phyloP scores from a whole-genome alignment of 2,329 filamentous ascomycete genomes.

The Calonectria pseudoturangicola region DNA sequence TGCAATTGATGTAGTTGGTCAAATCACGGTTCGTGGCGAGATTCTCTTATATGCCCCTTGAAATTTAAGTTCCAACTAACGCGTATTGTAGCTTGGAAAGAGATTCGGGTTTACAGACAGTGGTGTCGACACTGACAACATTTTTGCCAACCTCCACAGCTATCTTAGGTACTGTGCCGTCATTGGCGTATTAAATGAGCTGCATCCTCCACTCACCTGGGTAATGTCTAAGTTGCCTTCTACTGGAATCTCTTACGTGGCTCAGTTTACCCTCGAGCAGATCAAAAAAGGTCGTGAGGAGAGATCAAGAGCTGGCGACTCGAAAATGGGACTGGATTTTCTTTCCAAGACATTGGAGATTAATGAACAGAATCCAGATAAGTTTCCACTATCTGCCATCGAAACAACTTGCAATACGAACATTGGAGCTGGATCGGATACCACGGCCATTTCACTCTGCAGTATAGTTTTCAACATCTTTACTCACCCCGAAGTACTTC shows the following conservation, averaged over 20 bases:
- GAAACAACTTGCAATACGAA: constrained; percentile 42
- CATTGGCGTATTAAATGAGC: constrained; percentile 19
- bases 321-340: constrained; percentile 8
- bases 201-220: constrained; percentile 7
- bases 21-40: constrained; percentile 29
- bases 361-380: constrained; percentile 13
- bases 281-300: constrained; percentile 4
- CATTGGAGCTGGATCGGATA: constrained; percentile 59
- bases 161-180: constrained; percentile 31
- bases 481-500: constrained; percentile 50
- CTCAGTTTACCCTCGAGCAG: background rate
- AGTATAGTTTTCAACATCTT: constrained; percentile 60
- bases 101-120: constrained; percentile 27
- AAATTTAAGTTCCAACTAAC: background rate
- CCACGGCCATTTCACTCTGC: constrained; percentile 58
- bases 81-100: background rate
- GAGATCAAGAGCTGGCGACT: background rate
- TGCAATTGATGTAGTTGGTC: constrained; percentile 36
- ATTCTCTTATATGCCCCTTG: background rate
- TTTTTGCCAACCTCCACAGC: constrained; percentile 21
- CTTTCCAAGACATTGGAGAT: constrained; percentile 14
- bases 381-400: constrained; percentile 10
- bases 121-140: background rate
- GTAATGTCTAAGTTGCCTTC: constrained; percentile 16
- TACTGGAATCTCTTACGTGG: background rate